phyloP scores from a whole-genome alignment of 192 early-diverging fungal species.

The Umbelopsis sp. region DNA sequence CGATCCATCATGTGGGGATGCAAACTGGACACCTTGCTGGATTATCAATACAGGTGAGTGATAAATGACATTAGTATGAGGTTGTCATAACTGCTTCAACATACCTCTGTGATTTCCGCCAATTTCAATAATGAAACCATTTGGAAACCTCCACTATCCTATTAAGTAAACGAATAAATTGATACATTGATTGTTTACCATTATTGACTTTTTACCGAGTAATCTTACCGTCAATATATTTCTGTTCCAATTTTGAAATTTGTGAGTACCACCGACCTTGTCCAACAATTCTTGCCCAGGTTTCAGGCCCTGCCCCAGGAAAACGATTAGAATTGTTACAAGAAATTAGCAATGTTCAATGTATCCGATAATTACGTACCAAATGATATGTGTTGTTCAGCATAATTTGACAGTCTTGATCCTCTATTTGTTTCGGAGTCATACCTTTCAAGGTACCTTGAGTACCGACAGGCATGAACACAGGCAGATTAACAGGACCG shows the following conservation, averaged over 20 bases:
- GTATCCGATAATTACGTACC: conserved; percentile 41
- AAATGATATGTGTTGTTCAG: conserved; percentile 89
- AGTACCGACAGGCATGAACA: conserved; percentile 91
- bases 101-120: conserved; percentile 74
- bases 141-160: conserved; percentile 84
- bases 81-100: not conserved
- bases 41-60: no score
- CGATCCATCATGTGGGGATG: conserved; percentile 81
- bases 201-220: no score
- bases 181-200: no score
- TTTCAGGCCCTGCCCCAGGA: conserved; percentile 34
- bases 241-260: conserved; percentile 80
- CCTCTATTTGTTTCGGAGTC: conserved; percentile 73
- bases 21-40: conserved; percentile 78
- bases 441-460: conserved; percentile 85
- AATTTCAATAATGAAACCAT: conserved; percentile 89
- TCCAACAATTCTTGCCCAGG: conserved; percentile 75
- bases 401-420: conserved; percentile 80
- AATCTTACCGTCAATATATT: conserved; percentile 67
- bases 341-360: not conserved
- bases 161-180: not conserved
- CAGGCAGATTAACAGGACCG: conserved; percentile 77
- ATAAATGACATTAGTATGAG: no score
- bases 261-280: conserved; percentile 73
- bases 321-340: not conserved